phyloP scores from a whole-genome alignment of 177 flowering plant genomes.

The Tripterygium wilfordii region DNA sequence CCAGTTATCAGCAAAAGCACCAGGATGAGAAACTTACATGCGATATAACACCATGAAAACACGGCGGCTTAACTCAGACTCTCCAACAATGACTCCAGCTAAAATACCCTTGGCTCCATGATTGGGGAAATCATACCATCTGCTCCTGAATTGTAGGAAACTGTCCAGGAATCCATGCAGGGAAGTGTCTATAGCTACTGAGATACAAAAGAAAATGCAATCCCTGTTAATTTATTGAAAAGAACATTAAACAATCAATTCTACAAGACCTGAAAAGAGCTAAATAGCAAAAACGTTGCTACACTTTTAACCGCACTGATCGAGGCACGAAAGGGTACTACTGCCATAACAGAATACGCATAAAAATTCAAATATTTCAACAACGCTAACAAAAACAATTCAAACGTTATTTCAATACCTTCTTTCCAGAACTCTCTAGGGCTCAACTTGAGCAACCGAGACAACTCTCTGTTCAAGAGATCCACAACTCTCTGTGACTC shows the following conservation, averaged over 20 bases:
- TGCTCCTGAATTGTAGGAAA: constrained; percentile 78
- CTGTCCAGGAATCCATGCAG: constrained; percentile 85
- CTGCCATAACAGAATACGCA: not conserved
- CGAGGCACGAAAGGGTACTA: too few relatives aligned
- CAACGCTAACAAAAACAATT: not conserved
- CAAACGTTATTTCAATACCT: constrained; percentile 42
- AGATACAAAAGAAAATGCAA: not conserved
- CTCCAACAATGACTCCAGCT: constrained; percentile 95
- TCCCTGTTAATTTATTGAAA: not conserved
- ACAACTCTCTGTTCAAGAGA: constrained; percentile 69
- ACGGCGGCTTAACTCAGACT: constrained; percentile 73
- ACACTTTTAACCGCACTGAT: too few relatives aligned
- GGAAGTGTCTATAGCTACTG: constrained; percentile 78
- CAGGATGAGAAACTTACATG: constrained; percentile 71
- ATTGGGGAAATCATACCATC: constrained; percentile 97
- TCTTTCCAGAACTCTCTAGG: constrained; percentile 86
- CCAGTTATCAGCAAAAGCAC: too few relatives aligned
- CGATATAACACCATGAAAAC: constrained; percentile 90
- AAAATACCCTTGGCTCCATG: constrained; percentile 72
- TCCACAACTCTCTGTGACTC: constrained; percentile 93
- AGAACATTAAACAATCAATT: not conserved
- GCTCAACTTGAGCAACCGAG: constrained; percentile 63
- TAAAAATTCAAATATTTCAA: not conserved
- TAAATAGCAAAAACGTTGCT: too few relatives aligned
- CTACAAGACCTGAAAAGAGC: too few relatives aligned